Conservation (phyloP, 208 protist genomes). For the Balamuthia mandrillaris region DNA sequence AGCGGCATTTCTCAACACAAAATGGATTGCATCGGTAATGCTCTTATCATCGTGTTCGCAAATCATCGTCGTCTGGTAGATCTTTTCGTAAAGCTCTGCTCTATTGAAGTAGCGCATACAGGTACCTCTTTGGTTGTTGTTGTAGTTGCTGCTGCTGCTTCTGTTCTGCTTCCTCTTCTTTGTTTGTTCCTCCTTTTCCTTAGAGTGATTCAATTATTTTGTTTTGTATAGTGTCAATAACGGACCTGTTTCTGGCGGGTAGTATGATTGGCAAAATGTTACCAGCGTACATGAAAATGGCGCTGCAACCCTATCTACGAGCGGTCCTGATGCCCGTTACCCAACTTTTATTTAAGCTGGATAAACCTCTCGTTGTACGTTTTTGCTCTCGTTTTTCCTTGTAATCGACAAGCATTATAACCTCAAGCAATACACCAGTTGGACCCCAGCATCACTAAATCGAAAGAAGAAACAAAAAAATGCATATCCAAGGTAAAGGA, state of each 20-base stretch:
- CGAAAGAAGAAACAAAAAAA: too few species aligned
- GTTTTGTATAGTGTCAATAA: neutral
- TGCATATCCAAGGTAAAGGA: too few species aligned
- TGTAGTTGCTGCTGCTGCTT: too few species aligned
- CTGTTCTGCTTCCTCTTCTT: neutral
- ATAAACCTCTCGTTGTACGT: neutral
- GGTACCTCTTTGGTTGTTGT: neutral
- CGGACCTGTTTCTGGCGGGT: slow-evolving; percentile 32
- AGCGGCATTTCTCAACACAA: too few species aligned
- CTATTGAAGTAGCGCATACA: slow-evolving; percentile 22
- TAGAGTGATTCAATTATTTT: neutral
- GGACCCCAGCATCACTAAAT: too few species aligned
- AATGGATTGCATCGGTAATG: too few species aligned
- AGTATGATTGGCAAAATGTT: slow-evolving; percentile 20
- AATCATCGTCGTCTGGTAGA: neutral
- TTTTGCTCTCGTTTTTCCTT: too few species aligned
- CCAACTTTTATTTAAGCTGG: neutral
- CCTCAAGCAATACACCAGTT: too few species aligned
- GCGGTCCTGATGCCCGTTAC: slow-evolving; percentile 6
- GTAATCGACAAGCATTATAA: too few species aligned
- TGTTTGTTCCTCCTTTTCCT: neutral
- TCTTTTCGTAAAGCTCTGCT: neutral
- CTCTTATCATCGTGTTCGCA: neutral
- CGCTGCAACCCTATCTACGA: slow-evolving; percentile 2
- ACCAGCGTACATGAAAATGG: slow-evolving; percentile 10